A percentile compares a stretch with the other conserved stretches of the same genome.
phyloP scores from a whole-genome alignment of 2,329 filamentous ascomycete genomes.

The Annulohypoxylon truncatum region DNA sequence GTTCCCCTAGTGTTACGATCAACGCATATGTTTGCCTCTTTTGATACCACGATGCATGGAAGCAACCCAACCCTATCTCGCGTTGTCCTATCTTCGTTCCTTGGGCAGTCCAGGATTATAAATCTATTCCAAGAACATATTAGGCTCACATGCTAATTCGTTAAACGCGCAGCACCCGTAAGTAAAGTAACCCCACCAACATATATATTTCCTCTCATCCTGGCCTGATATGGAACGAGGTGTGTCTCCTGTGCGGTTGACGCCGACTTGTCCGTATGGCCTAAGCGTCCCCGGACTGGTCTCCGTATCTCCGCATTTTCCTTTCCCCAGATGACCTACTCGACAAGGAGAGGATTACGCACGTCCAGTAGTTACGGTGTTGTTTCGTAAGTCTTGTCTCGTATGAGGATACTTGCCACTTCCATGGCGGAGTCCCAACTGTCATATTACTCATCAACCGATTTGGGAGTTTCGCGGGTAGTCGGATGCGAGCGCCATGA shows the following conservation, averaged over 20 bases:
- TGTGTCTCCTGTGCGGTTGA: constrained; percentile 17
- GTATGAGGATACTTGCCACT: constrained; percentile 5
- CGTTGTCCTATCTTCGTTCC: constrained; percentile 26
- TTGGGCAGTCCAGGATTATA: constrained; percentile 15
- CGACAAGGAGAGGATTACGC: constrained; percentile 19
- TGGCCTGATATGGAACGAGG: constrained; percentile 29
- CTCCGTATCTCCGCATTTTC: background rate
- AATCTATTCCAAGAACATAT: constrained; percentile 16
- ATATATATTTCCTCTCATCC: constrained; percentile 1
- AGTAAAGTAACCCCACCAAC: constrained; percentile 14
- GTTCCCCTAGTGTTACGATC: constrained; percentile 31
- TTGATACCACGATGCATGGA: constrained; percentile 24
- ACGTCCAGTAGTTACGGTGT: background rate
- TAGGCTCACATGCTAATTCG: constrained; percentile 26
- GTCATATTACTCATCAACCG: background rate
- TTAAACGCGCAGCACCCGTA: constrained; percentile 6
- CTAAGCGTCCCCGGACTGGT: constrained; percentile 6
- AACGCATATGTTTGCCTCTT: constrained; percentile 20
- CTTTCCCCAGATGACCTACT: constrained; percentile 14
- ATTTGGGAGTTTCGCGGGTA: background rate
- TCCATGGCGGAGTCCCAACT: background rate
- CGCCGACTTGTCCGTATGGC: background rate
- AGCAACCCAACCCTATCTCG: constrained; percentile 39
- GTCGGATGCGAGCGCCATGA: background rate
- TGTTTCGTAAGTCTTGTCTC: background rate